Percentiles rank a stretch among this genome's conserved stretches.
phyloP scores from a whole-genome alignment of 345 rosid genomes.

The Cochlearia excelsa region DNA sequence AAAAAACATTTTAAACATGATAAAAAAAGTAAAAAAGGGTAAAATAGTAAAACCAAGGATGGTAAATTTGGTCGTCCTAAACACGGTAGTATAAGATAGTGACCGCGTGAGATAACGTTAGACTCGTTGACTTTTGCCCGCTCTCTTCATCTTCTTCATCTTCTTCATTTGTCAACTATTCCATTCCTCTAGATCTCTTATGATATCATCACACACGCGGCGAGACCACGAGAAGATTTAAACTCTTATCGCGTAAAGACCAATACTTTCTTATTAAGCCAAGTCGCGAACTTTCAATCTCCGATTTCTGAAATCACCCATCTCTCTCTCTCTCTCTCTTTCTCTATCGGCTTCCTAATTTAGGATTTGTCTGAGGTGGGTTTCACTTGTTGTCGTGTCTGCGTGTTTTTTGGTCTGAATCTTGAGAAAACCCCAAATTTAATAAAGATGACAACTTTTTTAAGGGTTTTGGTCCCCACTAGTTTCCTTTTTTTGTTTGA shows the following conservation, averaged over 20 bases:
- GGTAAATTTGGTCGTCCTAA: slow-evolving; percentile 6
- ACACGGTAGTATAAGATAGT: background rate
- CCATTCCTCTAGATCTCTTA: slow-evolving; percentile 28
- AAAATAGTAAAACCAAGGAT: background rate
- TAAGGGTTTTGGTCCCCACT: background rate
- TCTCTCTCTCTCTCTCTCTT: slow-evolving; percentile 14
- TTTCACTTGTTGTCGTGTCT: background rate
- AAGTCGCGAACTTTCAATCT: slow-evolving; percentile 3
- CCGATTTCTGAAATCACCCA: slow-evolving; percentile 3
- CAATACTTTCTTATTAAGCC: slow-evolving; percentile 2
- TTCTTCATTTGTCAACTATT: background rate
- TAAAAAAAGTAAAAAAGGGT: background rate
- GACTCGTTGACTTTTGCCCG: slow-evolving; percentile 34
- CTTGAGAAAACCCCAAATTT: slow-evolving; percentile 3
- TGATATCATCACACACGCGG: slow-evolving; percentile 23
- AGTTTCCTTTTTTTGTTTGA: too few species aligned
- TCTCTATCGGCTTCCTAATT: slow-evolving; percentile 12
- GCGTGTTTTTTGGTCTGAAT: slow-evolving; percentile 9
- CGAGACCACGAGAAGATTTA: background rate
- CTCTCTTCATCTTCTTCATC: background rate
- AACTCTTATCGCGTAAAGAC: slow-evolving; percentile 26
- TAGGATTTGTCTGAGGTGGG: background rate
- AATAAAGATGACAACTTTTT: slow-evolving; percentile 16
- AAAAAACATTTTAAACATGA: slow-evolving; percentile 18
- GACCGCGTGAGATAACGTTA: slow-evolving; percentile 18